Evolutionary conservation across 306 rosid genomes (phyloP), one percentile per base, ranked within the genome.

Genomic region (Alnus glutinosa): DNA sequence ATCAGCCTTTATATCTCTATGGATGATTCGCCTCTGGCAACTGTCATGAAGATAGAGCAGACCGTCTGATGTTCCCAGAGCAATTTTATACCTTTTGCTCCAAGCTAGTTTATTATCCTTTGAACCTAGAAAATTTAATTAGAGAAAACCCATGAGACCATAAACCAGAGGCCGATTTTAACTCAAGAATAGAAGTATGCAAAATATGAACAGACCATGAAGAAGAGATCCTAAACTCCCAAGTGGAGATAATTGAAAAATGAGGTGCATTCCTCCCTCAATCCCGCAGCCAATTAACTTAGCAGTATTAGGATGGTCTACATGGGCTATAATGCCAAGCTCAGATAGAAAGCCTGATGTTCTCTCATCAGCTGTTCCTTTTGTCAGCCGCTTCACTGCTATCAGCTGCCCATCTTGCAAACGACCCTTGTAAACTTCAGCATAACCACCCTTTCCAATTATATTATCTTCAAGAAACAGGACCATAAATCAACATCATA

Each of bases 211-310:
- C 91, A 59, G 51, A 93, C 98, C 92, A 75, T 89, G 96, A 66
- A 94, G 92, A 79, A 90, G 77, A 55, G 94, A 86, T 71, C 92
- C 96, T 81, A 94, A 82, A 72, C 91, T 94, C 80, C 98, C 98
- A 3, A 87, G 55, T 10, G 87, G 83, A 62, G 94, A 92, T 69
- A 92, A 76, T 73, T 88, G 77, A 67, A 94, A 92, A 74, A 94
- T 90, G 9, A 94, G 88, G 83, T 88, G 84, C 92, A 90, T 81
- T 80, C 89, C 96, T 71, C 87, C 91, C 52, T 92, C 96, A 36
- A 86, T 81, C 71, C 97, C 79, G 61, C 90, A 90, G 16, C 98
- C 98, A 42, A 94, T 75, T 74, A 92, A 82, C 80, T 89, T 94
- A 50, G 93, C 94, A 14, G 87, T 83, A 51, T 94, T 94, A 14